phyloP scores from a whole-genome alignment of 192 early-diverging fungal genomes.

The Geosiphon pyriformis region DNA sequence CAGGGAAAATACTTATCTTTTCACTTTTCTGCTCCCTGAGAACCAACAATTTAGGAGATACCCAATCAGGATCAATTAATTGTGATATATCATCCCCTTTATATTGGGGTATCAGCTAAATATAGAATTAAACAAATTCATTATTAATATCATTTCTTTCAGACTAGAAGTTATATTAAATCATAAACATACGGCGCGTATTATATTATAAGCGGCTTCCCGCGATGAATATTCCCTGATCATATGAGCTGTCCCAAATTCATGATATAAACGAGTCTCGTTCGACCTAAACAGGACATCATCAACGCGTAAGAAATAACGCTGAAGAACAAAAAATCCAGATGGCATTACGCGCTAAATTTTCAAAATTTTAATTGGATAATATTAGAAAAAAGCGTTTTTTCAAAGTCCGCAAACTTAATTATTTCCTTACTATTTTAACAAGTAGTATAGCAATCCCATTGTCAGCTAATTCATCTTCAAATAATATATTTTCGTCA shows the following conservation, averaged over 20 bases:
- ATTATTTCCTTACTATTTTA: constrained; percentile 57
- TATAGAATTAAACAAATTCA: not conserved
- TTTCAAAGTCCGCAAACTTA: not conserved
- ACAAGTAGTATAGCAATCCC: constrained; percentile 76
- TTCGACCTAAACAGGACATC: constrained; percentile 86
- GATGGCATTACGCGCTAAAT: constrained; percentile 86
- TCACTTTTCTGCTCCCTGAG: not conserved
- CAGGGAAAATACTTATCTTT: constrained; percentile 7
- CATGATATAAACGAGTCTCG: constrained; percentile 87
- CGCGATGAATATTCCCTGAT: constrained; percentile 66
- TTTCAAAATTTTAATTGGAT: constrained; percentile 11
- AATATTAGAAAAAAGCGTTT: not conserved
- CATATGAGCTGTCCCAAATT: constrained; percentile 62
- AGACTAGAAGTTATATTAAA: not conserved
- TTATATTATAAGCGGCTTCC: constrained; percentile 59
- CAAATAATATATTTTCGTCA: constrained; percentile 90
- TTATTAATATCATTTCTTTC: not conserved
- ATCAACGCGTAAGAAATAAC: constrained; percentile 92
- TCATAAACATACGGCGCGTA: constrained; percentile 43
- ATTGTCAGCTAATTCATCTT: constrained; percentile 96
- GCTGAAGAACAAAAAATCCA: constrained; percentile 79
- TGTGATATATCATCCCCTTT: constrained; percentile 49
- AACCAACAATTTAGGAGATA: constrained; percentile 40
- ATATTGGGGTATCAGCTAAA: constrained; percentile 34
- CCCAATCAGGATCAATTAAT: constrained; percentile 55